Conservation (phyloP, 2,329 filamentous ascomycete species). For the Alternaria arborescens region DNA sequence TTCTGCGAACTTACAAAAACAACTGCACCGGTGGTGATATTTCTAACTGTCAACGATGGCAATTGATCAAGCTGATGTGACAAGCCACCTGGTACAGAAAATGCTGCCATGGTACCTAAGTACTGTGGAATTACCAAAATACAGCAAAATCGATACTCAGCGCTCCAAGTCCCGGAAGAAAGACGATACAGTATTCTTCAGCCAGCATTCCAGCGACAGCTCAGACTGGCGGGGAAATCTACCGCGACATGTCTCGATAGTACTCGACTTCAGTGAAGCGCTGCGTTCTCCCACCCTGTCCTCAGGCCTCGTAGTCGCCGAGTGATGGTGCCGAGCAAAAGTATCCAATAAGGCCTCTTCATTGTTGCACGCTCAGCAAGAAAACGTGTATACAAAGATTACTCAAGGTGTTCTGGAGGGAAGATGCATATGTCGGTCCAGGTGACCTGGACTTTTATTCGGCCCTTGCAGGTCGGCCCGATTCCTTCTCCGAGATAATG, state of each 20-base stretch:
- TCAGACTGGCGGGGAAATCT: not conserved
- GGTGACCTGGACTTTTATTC: slow-evolving; percentile 1
- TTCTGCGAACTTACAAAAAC: slow-evolving; percentile 1
- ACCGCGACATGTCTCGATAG: not conserved
- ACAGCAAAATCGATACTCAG: not conserved
- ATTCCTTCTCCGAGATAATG: not conserved
- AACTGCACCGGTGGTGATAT: not conserved
- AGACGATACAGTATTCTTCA: not conserved
- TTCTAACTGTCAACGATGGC: not conserved
- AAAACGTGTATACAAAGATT: not conserved
- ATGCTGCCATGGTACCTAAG: not conserved
- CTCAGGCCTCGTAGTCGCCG: not conserved
- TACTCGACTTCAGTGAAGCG: not conserved
- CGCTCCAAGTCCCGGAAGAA: not conserved
- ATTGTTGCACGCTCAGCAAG: not conserved
- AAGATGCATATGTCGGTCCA: not conserved
- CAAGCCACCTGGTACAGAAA: not conserved
- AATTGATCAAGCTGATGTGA: not conserved
- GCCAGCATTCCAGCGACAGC: not conserved
- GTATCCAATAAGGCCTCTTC: not conserved
- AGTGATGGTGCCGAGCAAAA: not conserved
- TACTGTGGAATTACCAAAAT: not conserved
- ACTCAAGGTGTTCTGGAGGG: not conserved
- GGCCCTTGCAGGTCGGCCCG: slow-evolving; percentile 11
- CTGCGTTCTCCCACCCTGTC: not conserved